Conservation (phyloP, 2,329 filamentous ascomycete species). For the Cucurbitaria berberidis region DNA sequence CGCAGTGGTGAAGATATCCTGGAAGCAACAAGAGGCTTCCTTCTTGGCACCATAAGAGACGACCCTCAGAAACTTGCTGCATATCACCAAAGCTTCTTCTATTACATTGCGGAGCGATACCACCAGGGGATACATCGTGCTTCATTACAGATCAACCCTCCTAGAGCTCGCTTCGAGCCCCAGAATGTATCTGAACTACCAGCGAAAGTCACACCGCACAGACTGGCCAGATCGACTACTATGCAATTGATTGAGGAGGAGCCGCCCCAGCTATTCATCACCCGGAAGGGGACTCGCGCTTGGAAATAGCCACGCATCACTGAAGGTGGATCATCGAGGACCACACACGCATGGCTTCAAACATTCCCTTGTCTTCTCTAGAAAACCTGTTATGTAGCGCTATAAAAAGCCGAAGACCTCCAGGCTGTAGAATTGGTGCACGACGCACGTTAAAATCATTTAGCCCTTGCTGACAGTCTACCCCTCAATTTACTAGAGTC, state of each 20-base stretch:
- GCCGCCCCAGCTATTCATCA: constrained; percentile 4
- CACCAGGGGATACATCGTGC: constrained; percentile 14
- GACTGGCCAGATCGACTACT: constrained; percentile 11
- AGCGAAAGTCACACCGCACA: constrained; percentile 6
- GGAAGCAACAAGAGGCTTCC: constrained; percentile 20
- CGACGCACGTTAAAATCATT: too few relatives aligned
- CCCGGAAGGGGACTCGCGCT: constrained; percentile 8
- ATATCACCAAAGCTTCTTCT: constrained; percentile 15
- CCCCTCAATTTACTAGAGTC: too few relatives aligned
- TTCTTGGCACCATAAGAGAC: constrained; percentile 6
- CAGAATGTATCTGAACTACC: constrained; percentile 12
- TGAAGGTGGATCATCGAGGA: background rate
- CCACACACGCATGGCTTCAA: background rate
- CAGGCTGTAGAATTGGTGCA: too few relatives aligned
- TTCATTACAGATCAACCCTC: constrained; percentile 7
- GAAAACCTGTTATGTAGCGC: too few relatives aligned
- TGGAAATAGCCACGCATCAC: background rate
- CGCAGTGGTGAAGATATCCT: constrained; percentile 28
- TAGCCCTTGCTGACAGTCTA: too few relatives aligned
- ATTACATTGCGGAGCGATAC: constrained; percentile 20
- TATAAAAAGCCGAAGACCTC: too few relatives aligned
- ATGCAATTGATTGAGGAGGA: constrained; percentile 12
- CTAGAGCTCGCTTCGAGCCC: constrained; percentile 8
- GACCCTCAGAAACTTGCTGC: constrained; percentile 7
- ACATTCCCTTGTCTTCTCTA: too few relatives aligned